These are phyloP conservation scores for Arachis hypogaea DNA, from an alignment of 306 rosid genomes.

Conservation along the genomic window DNA sequence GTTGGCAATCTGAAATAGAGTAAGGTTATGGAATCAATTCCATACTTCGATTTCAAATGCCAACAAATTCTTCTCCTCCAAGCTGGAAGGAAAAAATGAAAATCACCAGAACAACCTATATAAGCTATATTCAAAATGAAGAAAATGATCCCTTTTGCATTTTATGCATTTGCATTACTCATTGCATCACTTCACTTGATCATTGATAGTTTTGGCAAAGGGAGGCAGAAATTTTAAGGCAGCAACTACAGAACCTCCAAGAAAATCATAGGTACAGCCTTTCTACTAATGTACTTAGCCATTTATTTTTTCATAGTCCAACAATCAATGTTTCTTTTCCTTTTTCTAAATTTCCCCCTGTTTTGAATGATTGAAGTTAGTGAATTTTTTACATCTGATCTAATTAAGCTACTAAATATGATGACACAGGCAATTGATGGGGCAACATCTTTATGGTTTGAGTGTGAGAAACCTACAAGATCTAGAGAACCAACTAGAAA, in stretches of 20 bases:
- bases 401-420: slow-evolving; percentile 27
- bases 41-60: neutral
- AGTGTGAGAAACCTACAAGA: slow-evolving; percentile 57
- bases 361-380: no score
- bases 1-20: neutral
- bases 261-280: slow-evolving; percentile 66
- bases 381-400: neutral
- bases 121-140: neutral
- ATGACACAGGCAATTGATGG: slow-evolving; percentile 62
- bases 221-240: slow-evolving; percentile 75
- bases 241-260: slow-evolving; percentile 75
- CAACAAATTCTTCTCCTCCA: neutral
- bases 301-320: neutral
- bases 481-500: slow-evolving; percentile 68
- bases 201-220: slow-evolving; percentile 74
- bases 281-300: slow-evolving; percentile 32
- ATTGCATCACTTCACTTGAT: slow-evolving; percentile 31
- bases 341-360: no score
- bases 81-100: neutral
- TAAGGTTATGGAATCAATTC: neutral
- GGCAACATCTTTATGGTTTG: slow-evolving; percentile 67
- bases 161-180: slow-evolving; percentile 18
- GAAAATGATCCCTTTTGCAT: slow-evolving; percentile 6
- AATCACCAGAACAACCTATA: neutral
- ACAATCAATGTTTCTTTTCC: slow-evolving; percentile 8